Evolutionary conservation across 441 rosid genomes (phyloP).

Genomic region (Brassica hybrid): DNA sequence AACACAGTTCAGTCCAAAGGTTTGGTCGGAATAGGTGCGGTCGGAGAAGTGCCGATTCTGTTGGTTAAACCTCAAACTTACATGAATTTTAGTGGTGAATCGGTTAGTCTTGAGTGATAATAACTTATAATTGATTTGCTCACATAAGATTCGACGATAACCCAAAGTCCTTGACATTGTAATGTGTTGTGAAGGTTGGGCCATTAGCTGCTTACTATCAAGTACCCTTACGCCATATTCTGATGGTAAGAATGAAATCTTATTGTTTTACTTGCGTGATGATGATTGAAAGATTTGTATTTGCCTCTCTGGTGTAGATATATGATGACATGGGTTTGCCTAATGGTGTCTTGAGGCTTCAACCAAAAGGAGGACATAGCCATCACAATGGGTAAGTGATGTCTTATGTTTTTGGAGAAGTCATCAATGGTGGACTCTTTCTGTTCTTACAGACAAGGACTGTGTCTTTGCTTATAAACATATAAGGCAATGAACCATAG

Average conservation of each 20-base stretch:
- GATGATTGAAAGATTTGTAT: neutral
- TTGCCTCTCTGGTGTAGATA: conserved; percentile 45
- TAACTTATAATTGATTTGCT: neutral
- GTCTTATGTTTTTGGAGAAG: neutral
- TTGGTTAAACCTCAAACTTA: conserved; percentile 87
- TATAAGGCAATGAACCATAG: neutral
- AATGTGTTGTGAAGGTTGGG: conserved; percentile 60
- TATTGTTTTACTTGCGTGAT: conserved; percentile 13
- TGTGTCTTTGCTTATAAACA: neutral
- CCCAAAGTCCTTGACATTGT: neutral
- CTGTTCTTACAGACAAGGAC: neutral
- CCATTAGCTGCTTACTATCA: conserved; percentile 86
- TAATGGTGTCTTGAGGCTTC: conserved; percentile 82
- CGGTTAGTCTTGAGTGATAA: conserved; percentile 54
- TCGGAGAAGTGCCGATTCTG: conserved; percentile 85
- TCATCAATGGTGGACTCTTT: neutral
- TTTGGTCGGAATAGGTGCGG: conserved; percentile 84
- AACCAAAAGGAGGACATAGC: conserved; percentile 87
- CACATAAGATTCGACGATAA: neutral
- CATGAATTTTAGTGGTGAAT: conserved; percentile 91
- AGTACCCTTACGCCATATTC: conserved; percentile 83
- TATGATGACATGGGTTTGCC: conserved; percentile 89
- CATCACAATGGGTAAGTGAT: conserved; percentile 78
- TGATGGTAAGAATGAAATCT: conserved; percentile 55
- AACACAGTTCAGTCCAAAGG: conserved; percentile 88